These are phyloP conservation scores for Leccinum barrowsii DNA, from an alignment of 768 basidiomycete species.

Conservation along the genomic window DNA sequence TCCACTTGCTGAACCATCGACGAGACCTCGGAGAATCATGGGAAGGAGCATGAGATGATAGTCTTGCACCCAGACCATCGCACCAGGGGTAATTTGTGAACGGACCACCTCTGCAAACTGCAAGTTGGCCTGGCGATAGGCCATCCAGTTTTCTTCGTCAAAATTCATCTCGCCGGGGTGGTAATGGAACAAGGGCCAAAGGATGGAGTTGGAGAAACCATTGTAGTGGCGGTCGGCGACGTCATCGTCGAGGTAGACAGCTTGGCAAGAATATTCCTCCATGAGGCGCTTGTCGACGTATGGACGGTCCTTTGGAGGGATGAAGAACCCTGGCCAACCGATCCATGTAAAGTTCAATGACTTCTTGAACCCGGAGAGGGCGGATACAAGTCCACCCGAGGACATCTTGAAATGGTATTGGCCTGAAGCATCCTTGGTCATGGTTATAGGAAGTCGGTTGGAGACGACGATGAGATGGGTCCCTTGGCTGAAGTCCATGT, in stretches of 20 bases:
- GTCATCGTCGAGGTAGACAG: slow-evolving; percentile 97
- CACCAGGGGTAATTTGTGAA: slow-evolving; percentile 72
- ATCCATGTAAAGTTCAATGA: slow-evolving; percentile 98
- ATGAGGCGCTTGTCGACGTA: slow-evolving; percentile 87
- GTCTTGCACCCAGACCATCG: slow-evolving; percentile 99
- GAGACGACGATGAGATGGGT: slow-evolving; percentile 91
- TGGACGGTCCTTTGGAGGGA: slow-evolving; percentile 88
- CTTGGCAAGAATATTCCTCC: slow-evolving; percentile 96
- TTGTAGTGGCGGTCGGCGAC: slow-evolving; percentile 98
- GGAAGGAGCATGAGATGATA: slow-evolving; percentile 98
- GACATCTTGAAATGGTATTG: slow-evolving; percentile 99
- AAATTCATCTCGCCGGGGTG: slow-evolving; percentile 99
- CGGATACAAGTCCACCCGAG: slow-evolving; percentile 95
- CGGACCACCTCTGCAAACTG: slow-evolving; percentile 89
- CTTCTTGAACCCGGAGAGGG: slow-evolving; percentile 97
- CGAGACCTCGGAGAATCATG: slow-evolving; percentile 85
- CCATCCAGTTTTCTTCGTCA: slow-evolving; percentile 97
- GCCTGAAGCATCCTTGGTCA: slow-evolving; percentile 87
- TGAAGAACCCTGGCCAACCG: slow-evolving; percentile 92
- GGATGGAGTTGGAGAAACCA: slow-evolving; percentile 98
- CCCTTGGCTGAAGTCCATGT: slow-evolving; percentile 47
- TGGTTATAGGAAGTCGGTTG: slow-evolving; percentile 93
- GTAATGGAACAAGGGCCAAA: slow-evolving; percentile 99
- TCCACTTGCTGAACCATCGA: slow-evolving; percentile 65
- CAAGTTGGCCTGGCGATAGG: slow-evolving; percentile 95